phyloP scores from a whole-genome alignment of 106 monocot species.

The Dendrobium huoshanense region DNA sequence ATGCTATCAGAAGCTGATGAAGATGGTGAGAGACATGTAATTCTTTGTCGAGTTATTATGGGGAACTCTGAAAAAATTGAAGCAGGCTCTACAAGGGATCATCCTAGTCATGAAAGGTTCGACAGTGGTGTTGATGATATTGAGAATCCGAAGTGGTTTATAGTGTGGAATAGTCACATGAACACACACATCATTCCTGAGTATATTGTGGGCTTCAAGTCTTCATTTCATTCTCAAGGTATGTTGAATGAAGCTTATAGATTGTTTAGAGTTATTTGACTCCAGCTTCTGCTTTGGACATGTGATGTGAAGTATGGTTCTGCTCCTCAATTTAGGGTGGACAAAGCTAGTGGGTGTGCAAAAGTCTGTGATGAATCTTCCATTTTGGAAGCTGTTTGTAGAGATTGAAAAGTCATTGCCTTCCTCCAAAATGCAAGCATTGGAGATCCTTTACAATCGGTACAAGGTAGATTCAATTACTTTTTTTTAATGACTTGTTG shows the following conservation, averaged over 20 bases:
- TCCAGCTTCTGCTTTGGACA: neutral
- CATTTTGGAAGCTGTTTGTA: constrained; percentile 24
- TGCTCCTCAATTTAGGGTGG: neutral
- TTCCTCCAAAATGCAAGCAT: neutral
- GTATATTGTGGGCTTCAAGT: constrained; percentile 54
- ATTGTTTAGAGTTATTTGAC: neutral
- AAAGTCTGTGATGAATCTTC: constrained; percentile 1
- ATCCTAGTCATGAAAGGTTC: constrained; percentile 32
- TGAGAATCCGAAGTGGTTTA: constrained; percentile 39
- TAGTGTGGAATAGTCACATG: constrained; percentile 57
- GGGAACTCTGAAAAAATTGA: constrained; percentile 36
- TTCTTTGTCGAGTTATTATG: constrained; percentile 54
- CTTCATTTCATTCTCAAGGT: constrained; percentile 5
- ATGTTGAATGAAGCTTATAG: neutral
- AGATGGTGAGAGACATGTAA: constrained; percentile 41
- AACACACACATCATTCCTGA: constrained; percentile 50
- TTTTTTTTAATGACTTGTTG: neutral
- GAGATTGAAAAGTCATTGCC: constrained; percentile 25
- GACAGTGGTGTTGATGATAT: constrained; percentile 54
- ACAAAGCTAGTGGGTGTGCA: neutral
- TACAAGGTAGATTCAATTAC: constrained; percentile 24
- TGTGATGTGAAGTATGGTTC: neutral
- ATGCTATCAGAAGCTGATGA: constrained; percentile 30
- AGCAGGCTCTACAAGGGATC: constrained; percentile 27
- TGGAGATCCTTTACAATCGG: constrained; percentile 18